phyloP scores from a whole-genome alignment of 345 rosid genomes.

The Eucalyptus urophylla region DNA sequence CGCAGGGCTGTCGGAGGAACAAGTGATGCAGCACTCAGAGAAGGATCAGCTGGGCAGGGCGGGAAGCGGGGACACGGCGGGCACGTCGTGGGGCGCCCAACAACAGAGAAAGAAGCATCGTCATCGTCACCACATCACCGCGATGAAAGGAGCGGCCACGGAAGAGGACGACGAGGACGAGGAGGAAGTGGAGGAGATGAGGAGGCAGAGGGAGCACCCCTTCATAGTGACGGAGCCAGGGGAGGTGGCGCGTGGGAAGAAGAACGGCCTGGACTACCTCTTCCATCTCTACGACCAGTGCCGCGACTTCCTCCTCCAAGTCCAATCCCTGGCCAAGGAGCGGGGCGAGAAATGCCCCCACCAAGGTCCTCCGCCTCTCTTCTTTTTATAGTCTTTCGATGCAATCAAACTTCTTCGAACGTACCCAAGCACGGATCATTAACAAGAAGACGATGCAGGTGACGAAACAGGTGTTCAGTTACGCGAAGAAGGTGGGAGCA shows the following conservation, averaged over 20 bases:
- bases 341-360: constrained; percentile 97
- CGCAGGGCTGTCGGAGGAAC: constrained; percentile 83
- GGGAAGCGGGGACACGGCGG: neutral
- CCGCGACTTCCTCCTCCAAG: constrained; percentile 88
- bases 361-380: constrained; percentile 39
- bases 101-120: neutral
- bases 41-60: constrained; percentile 39
- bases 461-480: constrained; percentile 93
- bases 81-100: neutral
- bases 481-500: constrained; percentile 89
- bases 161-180: constrained; percentile 18
- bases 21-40: constrained; percentile 62
- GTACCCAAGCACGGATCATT: neutral
- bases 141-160: constrained; percentile 37
- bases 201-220: constrained; percentile 97
- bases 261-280: constrained; percentile 98
- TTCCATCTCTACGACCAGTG: constrained; percentile 98
- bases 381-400: neutral
- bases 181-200: constrained; percentile 28
- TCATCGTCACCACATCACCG: neutral
- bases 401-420: neutral
- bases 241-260: constrained; percentile 98
- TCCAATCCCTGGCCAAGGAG: constrained; percentile 84
- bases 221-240: constrained; percentile 99
- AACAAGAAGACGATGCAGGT: constrained; percentile 27